Percentiles rank a stretch among this genome's conserved stretches.
These are phyloP conservation scores for Akanthomyces uredinophilus DNA, from an alignment of 2,329 filamentous ascomycete species.

Conservation along the genomic window DNA sequence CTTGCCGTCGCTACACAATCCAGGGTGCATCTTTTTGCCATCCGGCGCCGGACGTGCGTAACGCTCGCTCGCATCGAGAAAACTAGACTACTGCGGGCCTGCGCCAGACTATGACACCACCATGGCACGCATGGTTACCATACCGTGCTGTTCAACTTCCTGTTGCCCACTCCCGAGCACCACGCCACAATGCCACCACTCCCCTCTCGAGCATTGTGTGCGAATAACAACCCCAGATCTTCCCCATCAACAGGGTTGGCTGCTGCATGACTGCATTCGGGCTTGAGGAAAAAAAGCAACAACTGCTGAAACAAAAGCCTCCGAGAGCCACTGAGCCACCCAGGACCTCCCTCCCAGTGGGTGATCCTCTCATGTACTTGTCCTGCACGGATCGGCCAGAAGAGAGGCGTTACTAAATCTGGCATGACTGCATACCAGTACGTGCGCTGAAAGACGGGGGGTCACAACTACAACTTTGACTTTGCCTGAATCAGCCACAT, in stretches of 20 bases:
- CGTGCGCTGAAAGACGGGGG: background rate
- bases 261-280: background rate
- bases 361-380: background rate
- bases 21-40: background rate
- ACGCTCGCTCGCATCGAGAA: background rate
- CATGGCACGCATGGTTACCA: background rate
- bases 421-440: background rate
- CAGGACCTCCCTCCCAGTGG: background rate
- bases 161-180: background rate
- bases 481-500: background rate
- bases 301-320: background rate
- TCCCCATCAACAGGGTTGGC: background rate
- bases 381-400: background rate
- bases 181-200: background rate
- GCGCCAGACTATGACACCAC: background rate
- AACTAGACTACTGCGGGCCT: conserved; percentile 5
- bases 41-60: background rate
- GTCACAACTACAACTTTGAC: background rate
- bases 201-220: background rate
- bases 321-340: background rate
- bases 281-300: background rate
- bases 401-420: background rate
- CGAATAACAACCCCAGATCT: conserved; percentile 4
- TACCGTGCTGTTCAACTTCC: background rate
- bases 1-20: background rate